These are phyloP conservation scores for Cutaneotrichosporon cutaneum DNA, from an alignment of 1,284 basidiomycete species.

Conservation along the genomic window DNA sequence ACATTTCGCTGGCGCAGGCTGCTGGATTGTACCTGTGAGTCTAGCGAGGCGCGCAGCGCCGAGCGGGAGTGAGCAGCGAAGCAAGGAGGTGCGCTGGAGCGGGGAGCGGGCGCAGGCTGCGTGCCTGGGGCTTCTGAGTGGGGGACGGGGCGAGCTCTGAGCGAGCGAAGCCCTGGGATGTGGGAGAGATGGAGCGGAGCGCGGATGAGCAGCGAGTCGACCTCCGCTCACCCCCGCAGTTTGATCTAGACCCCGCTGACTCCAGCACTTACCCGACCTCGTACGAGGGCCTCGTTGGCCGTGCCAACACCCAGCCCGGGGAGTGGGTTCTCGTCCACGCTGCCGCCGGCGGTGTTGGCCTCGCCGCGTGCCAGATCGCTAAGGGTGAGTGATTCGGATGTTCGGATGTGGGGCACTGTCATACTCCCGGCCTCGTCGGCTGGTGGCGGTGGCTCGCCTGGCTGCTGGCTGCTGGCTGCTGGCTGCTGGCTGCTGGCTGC, in stretches of 20 bases:
- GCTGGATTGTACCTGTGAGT: slow-evolving; percentile 30
- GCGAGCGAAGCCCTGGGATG: too few relatives aligned
- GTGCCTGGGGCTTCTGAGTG: too few relatives aligned
- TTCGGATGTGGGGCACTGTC: too few relatives aligned
- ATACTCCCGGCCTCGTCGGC: too few relatives aligned
- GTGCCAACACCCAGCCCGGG: slow-evolving; percentile 72
- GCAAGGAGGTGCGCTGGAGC: neutral
- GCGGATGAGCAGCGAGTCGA: neutral
- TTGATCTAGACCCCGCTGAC: slow-evolving; percentile 1
- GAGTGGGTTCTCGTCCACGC: slow-evolving; percentile 88
- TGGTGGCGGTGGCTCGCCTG: too few relatives aligned
- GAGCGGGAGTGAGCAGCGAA: neutral
- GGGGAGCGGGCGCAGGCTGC: too few relatives aligned
- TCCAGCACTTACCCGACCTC: slow-evolving; percentile 23
- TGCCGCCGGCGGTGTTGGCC: slow-evolving; percentile 83
- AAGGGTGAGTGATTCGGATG: slow-evolving; percentile 56
- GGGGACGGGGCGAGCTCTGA: too few relatives aligned
- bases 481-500: too few relatives aligned
- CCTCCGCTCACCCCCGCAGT: neutral
- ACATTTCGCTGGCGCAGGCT: slow-evolving; percentile 67
- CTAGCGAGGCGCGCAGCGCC: neutral
- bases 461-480: too few relatives aligned
- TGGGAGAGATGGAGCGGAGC: neutral
- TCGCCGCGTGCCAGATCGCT: slow-evolving; percentile 84
- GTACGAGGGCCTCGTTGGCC: slow-evolving; percentile 82